Evolutionary conservation across 2,329 filamentous ascomycete genomes (phyloP).

Genomic region (Exserohilum rostratum): DNA sequence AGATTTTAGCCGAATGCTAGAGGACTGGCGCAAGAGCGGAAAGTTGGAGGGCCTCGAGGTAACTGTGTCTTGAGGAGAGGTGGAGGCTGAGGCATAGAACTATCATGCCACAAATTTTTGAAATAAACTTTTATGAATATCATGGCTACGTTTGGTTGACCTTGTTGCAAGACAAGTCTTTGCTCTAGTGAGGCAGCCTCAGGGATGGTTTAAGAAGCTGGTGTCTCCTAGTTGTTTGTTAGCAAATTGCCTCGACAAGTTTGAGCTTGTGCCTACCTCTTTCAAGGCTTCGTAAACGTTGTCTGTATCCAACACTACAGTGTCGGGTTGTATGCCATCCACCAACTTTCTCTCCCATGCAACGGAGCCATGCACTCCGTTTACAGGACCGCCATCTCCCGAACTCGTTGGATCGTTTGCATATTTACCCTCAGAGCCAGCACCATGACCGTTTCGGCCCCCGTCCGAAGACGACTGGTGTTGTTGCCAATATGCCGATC

Average conservation of each 20-base stretch:
- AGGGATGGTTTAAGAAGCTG: constrained; percentile 3
- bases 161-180: neutral
- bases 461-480: constrained; percentile 3
- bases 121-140: no score
- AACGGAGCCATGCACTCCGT: constrained; percentile 4
- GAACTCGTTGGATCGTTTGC: neutral
- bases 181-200: no score
- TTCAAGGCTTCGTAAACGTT: constrained; percentile 17
- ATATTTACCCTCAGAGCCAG: constrained; percentile 2
- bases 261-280: constrained; percentile 2
- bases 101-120: no score
- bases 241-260: neutral
- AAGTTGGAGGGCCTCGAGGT: constrained; percentile 13
- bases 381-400: constrained; percentile 5
- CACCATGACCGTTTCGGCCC: neutral
- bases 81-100: neutral
- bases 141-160: no score
- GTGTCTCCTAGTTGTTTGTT: constrained; percentile 4
- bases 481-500: constrained; percentile 20
- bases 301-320: constrained; percentile 3
- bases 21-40: constrained; percentile 13
- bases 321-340: constrained; percentile 10
- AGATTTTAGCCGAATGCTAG: constrained; percentile 8
- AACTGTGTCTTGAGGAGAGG: no score
- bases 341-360: constrained; percentile 25